Conservation (phyloP, 1,284 basidiomycete genomes). For the Ustilago vetiveriae region DNA sequence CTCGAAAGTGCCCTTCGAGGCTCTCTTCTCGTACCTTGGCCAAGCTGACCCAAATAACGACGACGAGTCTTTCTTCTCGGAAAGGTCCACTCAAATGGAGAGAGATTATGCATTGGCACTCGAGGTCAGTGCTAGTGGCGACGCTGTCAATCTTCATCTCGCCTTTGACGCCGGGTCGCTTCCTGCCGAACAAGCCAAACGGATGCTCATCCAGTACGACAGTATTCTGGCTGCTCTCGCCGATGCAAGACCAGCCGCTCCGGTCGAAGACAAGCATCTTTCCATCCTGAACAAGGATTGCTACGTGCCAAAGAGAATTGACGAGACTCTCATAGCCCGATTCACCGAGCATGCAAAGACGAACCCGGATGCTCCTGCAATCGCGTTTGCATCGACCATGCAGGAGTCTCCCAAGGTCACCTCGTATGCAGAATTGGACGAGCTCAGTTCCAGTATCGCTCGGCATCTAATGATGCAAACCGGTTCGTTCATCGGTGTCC, state of each 20-base stretch:
- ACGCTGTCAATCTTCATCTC: slow-evolving; percentile 37
- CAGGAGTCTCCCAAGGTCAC: slow-evolving; percentile 20
- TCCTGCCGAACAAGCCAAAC: slow-evolving; percentile 38
- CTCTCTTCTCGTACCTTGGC: slow-evolving; percentile 56
- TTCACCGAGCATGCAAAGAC: slow-evolving; percentile 33
- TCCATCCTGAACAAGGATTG: slow-evolving; percentile 42
- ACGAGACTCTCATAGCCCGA: slow-evolving; percentile 46
- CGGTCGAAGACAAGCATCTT: slow-evolving; percentile 1
- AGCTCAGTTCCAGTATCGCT: slow-evolving; percentile 44
- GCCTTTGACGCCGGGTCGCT: slow-evolving; percentile 41
- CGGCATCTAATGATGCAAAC: slow-evolving; percentile 16
- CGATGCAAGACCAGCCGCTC: not conserved
- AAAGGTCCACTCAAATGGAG: slow-evolving; percentile 40
- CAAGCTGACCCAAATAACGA: not conserved
- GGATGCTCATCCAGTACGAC: slow-evolving; percentile 53
- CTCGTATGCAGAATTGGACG: slow-evolving; percentile 55
- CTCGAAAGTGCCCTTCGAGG: slow-evolving; percentile 48
- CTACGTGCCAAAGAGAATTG: slow-evolving; percentile 18
- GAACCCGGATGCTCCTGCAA: slow-evolving; percentile 42
- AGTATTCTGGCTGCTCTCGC: slow-evolving; percentile 6
- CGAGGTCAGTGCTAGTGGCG: slow-evolving; percentile 44
- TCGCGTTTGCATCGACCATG: slow-evolving; percentile 45
- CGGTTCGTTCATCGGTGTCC: slow-evolving; percentile 47
- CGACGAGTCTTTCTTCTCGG: slow-evolving; percentile 9
- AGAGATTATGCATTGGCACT: slow-evolving; percentile 57